Percentiles rank a stretch among this genome's conserved stretches.
Conservation (phyloP, 1,284 basidiomycete species). For the Sporisorium exsertum region DNA sequence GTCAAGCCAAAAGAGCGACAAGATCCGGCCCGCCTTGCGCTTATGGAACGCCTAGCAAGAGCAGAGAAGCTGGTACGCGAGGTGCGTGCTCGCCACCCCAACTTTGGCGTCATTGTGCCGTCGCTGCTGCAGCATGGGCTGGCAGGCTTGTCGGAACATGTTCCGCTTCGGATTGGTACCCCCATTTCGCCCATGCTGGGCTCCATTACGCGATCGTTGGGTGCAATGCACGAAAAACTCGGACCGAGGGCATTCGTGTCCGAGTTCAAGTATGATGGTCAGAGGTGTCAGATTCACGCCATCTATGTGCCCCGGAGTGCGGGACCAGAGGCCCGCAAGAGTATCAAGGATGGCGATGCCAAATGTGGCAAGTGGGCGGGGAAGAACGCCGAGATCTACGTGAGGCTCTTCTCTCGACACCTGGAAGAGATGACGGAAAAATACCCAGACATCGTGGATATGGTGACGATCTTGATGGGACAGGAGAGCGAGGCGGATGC, state of each 20-base stretch:
- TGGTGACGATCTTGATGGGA: constrained; percentile 66
- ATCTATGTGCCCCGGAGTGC: constrained; percentile 47
- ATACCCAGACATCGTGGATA: constrained; percentile 85
- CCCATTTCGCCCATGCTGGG: constrained; percentile 73
- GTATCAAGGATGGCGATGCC: constrained; percentile 25
- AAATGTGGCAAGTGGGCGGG: constrained; percentile 62
- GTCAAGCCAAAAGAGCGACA: constrained; percentile 67
- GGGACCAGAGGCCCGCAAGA: constrained; percentile 34
- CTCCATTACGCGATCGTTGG: constrained; percentile 79
- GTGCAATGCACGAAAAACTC: constrained; percentile 82
- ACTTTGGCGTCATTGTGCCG: constrained; percentile 81
- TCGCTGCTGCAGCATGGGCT: constrained; percentile 72
- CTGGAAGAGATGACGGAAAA: constrained; percentile 89
- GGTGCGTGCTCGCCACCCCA: constrained; percentile 88
- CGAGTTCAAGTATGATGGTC: constrained; percentile 87
- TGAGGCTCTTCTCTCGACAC: constrained; percentile 87
- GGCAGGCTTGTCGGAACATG: constrained; percentile 69
- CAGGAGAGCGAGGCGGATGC: constrained; percentile 39
- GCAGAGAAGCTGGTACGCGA: constrained; percentile 73
- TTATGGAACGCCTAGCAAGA: constrained; percentile 60
- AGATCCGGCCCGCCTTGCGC: constrained; percentile 53
- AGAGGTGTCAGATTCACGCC: constrained; percentile 86
- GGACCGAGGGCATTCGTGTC: constrained; percentile 63
- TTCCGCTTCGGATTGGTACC: constrained; percentile 79
- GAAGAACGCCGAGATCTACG: constrained; percentile 69